Evolutionary conservation across 305 asterid genomes (phyloP).

Genomic region (Andrographis paniculata): DNA sequence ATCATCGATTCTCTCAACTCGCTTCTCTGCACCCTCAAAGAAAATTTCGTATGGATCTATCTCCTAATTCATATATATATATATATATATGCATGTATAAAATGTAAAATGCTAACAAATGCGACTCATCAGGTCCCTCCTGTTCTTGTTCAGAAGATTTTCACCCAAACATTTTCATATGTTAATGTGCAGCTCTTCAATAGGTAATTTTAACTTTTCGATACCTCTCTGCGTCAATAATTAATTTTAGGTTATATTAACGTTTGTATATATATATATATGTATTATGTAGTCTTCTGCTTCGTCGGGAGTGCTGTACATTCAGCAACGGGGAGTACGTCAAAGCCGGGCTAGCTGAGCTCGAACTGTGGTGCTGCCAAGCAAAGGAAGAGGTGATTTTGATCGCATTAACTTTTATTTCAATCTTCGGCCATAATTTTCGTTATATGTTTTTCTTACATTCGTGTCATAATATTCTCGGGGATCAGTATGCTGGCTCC

Average conservation of each 20-base stretch:
- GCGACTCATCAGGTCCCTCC: constrained; percentile 71
- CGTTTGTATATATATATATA: too few species aligned
- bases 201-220: constrained; percentile 38
- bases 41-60: constrained; percentile 66
- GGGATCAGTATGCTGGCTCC: constrained; percentile 85
- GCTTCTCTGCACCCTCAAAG: constrained; percentile 79
- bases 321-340: constrained; percentile 97
- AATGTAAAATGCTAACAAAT: constrained; percentile 37
- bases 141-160: constrained; percentile 84
- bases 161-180: constrained; percentile 72
- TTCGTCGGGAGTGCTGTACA: constrained; percentile 95
- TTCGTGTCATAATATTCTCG: constrained; percentile 14
- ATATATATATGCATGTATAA: constrained; percentile 3
- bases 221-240: neutral
- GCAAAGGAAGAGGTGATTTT: constrained; percentile 81
- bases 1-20: constrained; percentile 87
- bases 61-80: neutral
- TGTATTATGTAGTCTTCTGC: constrained; percentile 88
- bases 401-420: neutral
- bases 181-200: constrained; percentile 84
- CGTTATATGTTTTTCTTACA: neutral
- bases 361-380: constrained; percentile 93
- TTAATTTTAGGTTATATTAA: too few species aligned
- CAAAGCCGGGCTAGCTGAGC: constrained; percentile 89
- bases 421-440: neutral